Evolutionary conservation across 345 rosid species (phyloP).

Genomic region (Eutrema yunnanense): DNA sequence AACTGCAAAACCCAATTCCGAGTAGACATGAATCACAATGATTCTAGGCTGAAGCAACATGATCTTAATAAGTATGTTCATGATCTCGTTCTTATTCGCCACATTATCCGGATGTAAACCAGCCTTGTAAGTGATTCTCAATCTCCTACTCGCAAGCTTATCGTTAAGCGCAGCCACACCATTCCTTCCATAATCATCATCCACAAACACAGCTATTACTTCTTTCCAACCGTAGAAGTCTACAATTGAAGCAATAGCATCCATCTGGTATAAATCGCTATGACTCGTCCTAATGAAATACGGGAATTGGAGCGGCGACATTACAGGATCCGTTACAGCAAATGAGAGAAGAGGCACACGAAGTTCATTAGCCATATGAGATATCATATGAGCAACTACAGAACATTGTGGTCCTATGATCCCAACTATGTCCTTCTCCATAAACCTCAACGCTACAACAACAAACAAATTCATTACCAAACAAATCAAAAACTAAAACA

Average conservation of each 20-base stretch:
- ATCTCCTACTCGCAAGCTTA: slow-evolving; percentile 62
- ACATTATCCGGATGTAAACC: slow-evolving; percentile 50
- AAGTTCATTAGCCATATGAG: slow-evolving; percentile 72
- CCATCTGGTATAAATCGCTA: slow-evolving; percentile 80
- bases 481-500: neutral
- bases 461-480: neutral
- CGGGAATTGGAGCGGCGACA: slow-evolving; percentile 77
- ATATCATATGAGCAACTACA: slow-evolving; percentile 63
- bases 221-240: slow-evolving; percentile 73
- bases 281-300: slow-evolving; percentile 73
- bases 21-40: slow-evolving; percentile 59
- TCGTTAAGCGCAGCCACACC: slow-evolving; percentile 74
- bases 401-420: slow-evolving; percentile 90
- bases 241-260: slow-evolving; percentile 72
- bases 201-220: slow-evolving; percentile 69
- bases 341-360: slow-evolving; percentile 78
- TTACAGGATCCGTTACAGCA: slow-evolving; percentile 88
- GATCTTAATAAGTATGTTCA: slow-evolving; percentile 70
- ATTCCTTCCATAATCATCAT: slow-evolving; percentile 80
- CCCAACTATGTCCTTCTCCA: slow-evolving; percentile 75
- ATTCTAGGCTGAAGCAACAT: slow-evolving; percentile 77
- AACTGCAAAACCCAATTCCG: slow-evolving; percentile 45
- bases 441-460: slow-evolving; percentile 61
- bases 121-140: slow-evolving; percentile 61
- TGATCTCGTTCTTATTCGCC: slow-evolving; percentile 36